These are phyloP conservation scores for Colletotrichum caudatum DNA, from an alignment of 2,329 filamentous ascomycete species.

Conservation along the genomic window DNA sequence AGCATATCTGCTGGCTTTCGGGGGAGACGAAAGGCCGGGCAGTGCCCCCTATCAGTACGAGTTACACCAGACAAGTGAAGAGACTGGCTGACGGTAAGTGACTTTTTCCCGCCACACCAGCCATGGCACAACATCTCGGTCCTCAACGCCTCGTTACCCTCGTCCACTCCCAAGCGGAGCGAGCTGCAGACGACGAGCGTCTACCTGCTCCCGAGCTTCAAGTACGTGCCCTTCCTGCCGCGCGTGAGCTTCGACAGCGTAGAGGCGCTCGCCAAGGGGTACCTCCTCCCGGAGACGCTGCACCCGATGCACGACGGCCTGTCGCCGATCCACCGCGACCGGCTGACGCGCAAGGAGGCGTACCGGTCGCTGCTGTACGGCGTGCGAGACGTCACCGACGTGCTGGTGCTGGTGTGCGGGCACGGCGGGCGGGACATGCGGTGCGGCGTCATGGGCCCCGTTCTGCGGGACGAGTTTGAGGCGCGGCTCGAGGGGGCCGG, in stretches of 20 bases:
- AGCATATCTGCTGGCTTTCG: neutral
- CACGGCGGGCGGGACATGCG: conserved; percentile 85
- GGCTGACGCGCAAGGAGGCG: conserved; percentile 62
- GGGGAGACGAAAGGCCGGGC: too few species aligned
- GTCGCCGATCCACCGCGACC: conserved; percentile 68
- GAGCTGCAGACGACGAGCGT: conserved; percentile 70
- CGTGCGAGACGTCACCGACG: conserved; percentile 72
- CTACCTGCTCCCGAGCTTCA: conserved; percentile 86
- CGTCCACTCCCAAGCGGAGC: conserved; percentile 60
- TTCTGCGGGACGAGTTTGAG: conserved; percentile 78
- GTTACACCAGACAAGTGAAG: neutral
- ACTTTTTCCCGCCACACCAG: conserved; percentile 58
- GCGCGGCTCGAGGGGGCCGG: conserved; percentile 64
- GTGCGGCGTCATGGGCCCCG: conserved; percentile 84
- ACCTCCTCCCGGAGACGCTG: conserved; percentile 72
- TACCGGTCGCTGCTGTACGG: conserved; percentile 65
- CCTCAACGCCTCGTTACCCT: conserved; percentile 80
- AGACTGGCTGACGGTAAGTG: conserved; percentile 51
- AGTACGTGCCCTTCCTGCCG: conserved; percentile 79
- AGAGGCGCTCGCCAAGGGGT: conserved; percentile 72
- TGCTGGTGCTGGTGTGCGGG: conserved; percentile 88
- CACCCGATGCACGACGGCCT: conserved; percentile 72
- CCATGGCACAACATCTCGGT: conserved; percentile 86
- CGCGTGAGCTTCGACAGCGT: conserved; percentile 68
- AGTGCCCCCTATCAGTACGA: too few species aligned